Percentiles rank a stretch among this genome's conserved stretches.
Conservation (phyloP, 192 early-diverging fungal species). For the Kappamyces sp. region DNA sequence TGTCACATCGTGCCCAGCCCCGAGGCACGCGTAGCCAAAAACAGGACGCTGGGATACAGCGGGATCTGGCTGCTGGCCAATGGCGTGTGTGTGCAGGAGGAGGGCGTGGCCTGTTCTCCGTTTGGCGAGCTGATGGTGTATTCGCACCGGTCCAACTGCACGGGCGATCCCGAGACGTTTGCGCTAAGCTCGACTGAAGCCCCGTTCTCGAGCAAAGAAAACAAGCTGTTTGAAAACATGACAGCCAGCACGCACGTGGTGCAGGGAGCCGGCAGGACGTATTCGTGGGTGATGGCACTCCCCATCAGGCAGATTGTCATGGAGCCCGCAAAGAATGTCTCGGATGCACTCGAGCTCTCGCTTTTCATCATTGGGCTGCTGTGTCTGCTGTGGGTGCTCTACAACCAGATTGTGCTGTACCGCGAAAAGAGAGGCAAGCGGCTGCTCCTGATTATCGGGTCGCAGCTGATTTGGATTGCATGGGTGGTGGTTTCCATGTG, state of each 20-base stretch:
- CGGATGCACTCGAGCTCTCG: not conserved
- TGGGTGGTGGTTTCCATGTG: not conserved
- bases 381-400: not conserved
- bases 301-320: not conserved
- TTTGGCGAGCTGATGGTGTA: no score
- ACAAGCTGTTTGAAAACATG: no score
- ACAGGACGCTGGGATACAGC: not conserved
- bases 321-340: not conserved
- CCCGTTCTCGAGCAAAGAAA: no score
- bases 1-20: not conserved
- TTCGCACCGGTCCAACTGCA: no score
- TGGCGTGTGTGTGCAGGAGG: no score
- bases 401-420: no score
- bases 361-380: not conserved
- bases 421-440: not conserved
- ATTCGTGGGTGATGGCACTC: no score
- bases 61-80: not conserved
- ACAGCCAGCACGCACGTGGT: no score
- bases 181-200: no score
- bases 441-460: not conserved
- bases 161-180: no score
- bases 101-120: no score
- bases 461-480: slow-evolving; percentile 2
- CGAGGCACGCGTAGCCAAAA: not conserved
- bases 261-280: no score